These are phyloP conservation scores for Aspergillus clavatus DNA, from an alignment of 2,329 filamentous ascomycete genomes.

Conservation along the genomic window DNA sequence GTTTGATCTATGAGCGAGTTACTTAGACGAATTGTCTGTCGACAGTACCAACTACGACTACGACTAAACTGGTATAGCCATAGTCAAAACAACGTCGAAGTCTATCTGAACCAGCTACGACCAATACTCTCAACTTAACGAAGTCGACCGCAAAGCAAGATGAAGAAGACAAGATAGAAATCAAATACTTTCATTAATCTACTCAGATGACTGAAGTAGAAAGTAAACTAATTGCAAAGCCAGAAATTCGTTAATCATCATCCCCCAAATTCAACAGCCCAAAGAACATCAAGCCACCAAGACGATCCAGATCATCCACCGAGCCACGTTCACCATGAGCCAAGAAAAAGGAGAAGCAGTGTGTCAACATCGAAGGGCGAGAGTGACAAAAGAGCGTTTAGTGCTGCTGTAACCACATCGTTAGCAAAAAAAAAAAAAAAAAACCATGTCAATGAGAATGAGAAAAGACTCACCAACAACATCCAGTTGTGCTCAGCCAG, in stretches of 20 bases:
- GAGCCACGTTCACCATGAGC: background rate
- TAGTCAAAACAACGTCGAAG: too few relatives aligned
- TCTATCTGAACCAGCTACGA: too few relatives aligned
- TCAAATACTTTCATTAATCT: conserved; percentile 1
- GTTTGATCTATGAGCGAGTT: too few relatives aligned
- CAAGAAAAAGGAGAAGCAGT: background rate
- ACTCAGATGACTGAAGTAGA: background rate
- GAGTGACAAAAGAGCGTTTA: background rate
- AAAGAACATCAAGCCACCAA: background rate
- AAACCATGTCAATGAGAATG: background rate
- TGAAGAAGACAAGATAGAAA: conserved; percentile 14
- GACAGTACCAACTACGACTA: too few relatives aligned
- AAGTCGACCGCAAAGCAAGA: too few relatives aligned
- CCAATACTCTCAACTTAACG: too few relatives aligned
- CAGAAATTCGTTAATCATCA: background rate
- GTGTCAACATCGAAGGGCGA: background rate
- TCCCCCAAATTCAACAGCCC: background rate
- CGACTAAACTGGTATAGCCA: too few relatives aligned
- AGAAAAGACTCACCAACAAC: background rate
- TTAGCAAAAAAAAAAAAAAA: background rate
- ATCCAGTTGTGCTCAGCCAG: background rate
- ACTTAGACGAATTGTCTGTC: too few relatives aligned
- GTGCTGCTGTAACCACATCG: background rate
- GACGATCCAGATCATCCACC: background rate
- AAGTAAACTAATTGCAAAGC: background rate